A percentile compares a stretch with the other conserved stretches of the same genome.
Evolutionary conservation across 192 early-diverging fungal genomes (phyloP).

Genomic region (Entomortierella beljakovae): DNA sequence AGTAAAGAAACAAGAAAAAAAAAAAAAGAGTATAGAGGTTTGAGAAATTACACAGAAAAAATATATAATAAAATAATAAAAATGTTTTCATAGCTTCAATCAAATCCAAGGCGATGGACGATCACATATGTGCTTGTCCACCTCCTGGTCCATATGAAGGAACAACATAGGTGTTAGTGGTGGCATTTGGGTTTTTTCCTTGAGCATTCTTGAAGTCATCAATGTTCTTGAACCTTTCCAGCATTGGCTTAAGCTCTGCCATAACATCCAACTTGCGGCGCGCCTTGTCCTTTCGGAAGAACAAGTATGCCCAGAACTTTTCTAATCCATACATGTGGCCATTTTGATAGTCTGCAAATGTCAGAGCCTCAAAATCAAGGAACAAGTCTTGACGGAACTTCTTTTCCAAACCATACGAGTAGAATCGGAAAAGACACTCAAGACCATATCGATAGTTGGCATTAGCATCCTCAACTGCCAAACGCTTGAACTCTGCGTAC

Average conservation of each 20-base stretch:
- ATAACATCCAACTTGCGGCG: conserved; percentile 70
- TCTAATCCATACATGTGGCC: conserved; percentile 89
- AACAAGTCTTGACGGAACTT: conserved; percentile 89
- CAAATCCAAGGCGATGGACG: too few species aligned
- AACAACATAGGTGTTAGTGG: conserved; percentile 27
- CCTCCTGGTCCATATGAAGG: conserved; percentile 22
- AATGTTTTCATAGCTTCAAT: too few species aligned
- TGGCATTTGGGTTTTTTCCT: conserved; percentile 28
- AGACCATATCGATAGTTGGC: conserved; percentile 90
- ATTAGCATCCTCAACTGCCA: conserved; percentile 89
- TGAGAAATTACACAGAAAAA: too few species aligned
- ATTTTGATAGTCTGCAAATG: conserved; percentile 78
- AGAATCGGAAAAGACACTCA: conserved; percentile 97
- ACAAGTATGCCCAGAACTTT: conserved; percentile 96
- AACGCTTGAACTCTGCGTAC: conserved; percentile 91
- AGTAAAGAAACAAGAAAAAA: too few species aligned
- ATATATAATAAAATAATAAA: too few species aligned
- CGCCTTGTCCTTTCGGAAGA: conserved; percentile 88
- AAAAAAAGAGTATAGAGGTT: too few species aligned
- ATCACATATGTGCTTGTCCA: conserved; percentile 1
- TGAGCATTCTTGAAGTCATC: conserved; percentile 46
- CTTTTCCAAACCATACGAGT: conserved; percentile 93
- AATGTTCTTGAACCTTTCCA: conserved; percentile 69
- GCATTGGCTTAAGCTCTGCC: conserved; percentile 62
- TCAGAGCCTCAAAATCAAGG: conserved; percentile 87